phyloP scores from a whole-genome alignment of 768 basidiomycete genomes.

The Boletus bicolor region DNA sequence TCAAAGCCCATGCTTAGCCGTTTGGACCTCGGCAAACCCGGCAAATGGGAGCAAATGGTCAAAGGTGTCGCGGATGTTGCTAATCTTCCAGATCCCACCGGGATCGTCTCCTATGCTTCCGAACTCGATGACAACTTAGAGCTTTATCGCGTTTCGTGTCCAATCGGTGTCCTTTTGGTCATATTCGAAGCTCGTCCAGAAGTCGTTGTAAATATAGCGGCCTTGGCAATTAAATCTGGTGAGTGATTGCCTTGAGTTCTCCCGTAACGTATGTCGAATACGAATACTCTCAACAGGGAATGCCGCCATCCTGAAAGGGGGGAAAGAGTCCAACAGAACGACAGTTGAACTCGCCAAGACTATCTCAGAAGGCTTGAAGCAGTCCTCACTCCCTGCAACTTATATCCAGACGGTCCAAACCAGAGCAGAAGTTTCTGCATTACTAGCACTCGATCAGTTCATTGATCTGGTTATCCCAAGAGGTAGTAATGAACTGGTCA shows the following conservation, averaged over 20 bases:
- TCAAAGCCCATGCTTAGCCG: conserved; percentile 81
- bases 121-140: conserved; percentile 84
- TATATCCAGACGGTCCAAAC: conserved; percentile 94
- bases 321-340: conserved; percentile 89
- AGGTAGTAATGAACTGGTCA: conserved; percentile 88
- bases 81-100: conserved; percentile 80
- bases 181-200: conserved; percentile 98
- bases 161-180: conserved; percentile 92
- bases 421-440: conserved; percentile 82
- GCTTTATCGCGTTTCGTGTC: conserved; percentile 91
- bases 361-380: conserved; percentile 73
- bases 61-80: conserved; percentile 89
- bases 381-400: conserved; percentile 67
- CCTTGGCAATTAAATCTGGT: conserved; percentile 97
- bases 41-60: conserved; percentile 95
- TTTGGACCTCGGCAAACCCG: conserved; percentile 70
- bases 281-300: conserved; percentile 58
- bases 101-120: conserved; percentile 82
- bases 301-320: conserved; percentile 95
- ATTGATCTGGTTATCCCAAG: conserved; percentile 97
- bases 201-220: conserved; percentile 95
- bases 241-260: conserved; percentile 20
- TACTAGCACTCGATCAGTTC: conserved; percentile 84
- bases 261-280: neutral
- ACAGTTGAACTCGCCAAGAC: conserved; percentile 71